Base-by-base conservation (phyloP, 2,329 filamentous ascomycete species). In the Microsporum audouinii region DNA sequence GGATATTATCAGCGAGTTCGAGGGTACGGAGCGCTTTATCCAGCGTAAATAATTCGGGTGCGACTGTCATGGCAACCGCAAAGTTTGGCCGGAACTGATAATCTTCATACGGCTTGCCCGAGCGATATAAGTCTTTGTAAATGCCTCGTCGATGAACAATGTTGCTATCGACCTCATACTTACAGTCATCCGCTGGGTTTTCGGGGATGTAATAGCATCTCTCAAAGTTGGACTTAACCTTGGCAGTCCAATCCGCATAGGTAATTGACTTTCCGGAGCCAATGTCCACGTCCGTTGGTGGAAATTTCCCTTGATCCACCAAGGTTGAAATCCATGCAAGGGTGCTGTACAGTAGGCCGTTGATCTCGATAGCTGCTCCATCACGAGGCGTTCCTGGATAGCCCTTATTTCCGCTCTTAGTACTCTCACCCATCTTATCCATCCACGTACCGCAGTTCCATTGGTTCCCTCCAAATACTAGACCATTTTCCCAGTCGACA, bases 341-440 rank as follows among this genome's bases (percentile, higher is more conserved):
- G 4, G 88, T 86, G 77, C 91, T 97, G 79, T 96, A 99, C 17
- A 94, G 79, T 61, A 99, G 82, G 56, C 94, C 95, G 0, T 87
- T 96, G 71, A 99, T 97, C 73, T 99, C 94, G 61, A 99, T 83
- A 23, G 94, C 91, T 47, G 94, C 91, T 34, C 94, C 94, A 71
- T 99, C 95, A 68, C 95, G 88, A 55, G 94, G 94, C n/a, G 94
- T 99, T 6, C 91, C 94, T 0, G 94, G 95, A 23, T 96, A 80
- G 57, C 94, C 95, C 77, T 96, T 97, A 70, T 86, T 96, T 62
- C 88, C 87, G 14, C 95, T 94, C 64, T 86, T 88, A 65, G 88
- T 85, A 64, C 91, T 96, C 74, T 99, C 58, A n/a, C 94, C 94
- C 94, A 99, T 99, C 82, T 99, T 99, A 80, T 99, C 94, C 91